A percentile compares a stretch with the other conserved stretches of the same genome.
These are phyloP conservation scores for Cercospora beticola DNA, from an alignment of 2,329 filamentous ascomycete species.

Conservation along the genomic window DNA sequence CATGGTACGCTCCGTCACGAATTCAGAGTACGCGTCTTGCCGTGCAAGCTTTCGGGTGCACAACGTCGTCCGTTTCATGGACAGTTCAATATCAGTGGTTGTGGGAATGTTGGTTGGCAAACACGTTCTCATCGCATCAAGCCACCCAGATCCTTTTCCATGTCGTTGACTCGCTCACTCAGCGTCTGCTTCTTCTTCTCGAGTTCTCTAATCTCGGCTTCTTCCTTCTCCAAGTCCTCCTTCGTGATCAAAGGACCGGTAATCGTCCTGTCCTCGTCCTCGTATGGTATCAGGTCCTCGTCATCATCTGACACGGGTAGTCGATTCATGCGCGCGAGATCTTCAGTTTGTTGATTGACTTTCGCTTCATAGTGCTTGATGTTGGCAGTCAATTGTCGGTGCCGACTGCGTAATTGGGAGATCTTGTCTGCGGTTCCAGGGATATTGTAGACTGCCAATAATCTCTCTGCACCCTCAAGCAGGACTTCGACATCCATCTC, in stretches of 20 bases:
- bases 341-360: constrained; percentile 72
- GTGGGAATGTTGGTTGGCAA: background rate
- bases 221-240: constrained; percentile 67
- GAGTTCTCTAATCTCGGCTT: constrained; percentile 65
- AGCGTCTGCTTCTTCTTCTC: constrained; percentile 63
- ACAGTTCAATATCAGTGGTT: background rate
- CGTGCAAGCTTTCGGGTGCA: background rate
- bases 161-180: constrained; percentile 64
- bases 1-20: too few species aligned
- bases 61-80: background rate
- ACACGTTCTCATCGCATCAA: constrained; percentile 48
- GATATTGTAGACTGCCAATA: constrained; percentile 83
- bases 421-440: constrained; percentile 78
- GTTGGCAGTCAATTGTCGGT: constrained; percentile 70
- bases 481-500: constrained; percentile 86
- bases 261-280: constrained; percentile 48
- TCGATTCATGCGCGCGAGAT: constrained; percentile 70
- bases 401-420: constrained; percentile 65
- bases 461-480: constrained; percentile 81
- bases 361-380: constrained; percentile 76
- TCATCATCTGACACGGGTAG: constrained; percentile 38
- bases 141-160: constrained; percentile 67
- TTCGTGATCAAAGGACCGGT: constrained; percentile 57
- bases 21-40: background rate
- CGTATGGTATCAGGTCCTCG: constrained; percentile 45